These are phyloP conservation scores for Amphicarpaea edgeworthii DNA, from an alignment of 306 rosid genomes.

Conservation along the genomic window DNA sequence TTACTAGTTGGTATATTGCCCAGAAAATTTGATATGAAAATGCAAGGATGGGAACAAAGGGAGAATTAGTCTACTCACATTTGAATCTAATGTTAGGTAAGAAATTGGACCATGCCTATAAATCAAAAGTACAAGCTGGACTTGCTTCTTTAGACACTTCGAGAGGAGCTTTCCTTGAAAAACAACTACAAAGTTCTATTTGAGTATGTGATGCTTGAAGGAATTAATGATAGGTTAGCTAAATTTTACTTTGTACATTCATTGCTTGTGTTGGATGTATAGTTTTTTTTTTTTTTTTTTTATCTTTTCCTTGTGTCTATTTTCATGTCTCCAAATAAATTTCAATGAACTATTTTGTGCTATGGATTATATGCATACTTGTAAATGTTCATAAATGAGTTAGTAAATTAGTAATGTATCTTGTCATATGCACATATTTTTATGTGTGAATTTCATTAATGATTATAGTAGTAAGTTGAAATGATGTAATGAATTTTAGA, in stretches of 20 bases:
- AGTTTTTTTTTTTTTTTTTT: background rate
- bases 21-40: constrained; percentile 29
- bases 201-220: constrained; percentile 95
- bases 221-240: constrained; percentile 80
- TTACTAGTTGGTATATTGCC: constrained; percentile 23
- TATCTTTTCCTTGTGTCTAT: too few relatives aligned
- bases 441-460: too few relatives aligned
- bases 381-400: background rate
- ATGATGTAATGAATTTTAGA: constrained; percentile 18
- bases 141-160: constrained; percentile 78
- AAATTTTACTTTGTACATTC: constrained; percentile 29
- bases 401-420: background rate
- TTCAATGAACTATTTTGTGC: background rate
- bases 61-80: constrained; percentile 33
- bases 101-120: constrained; percentile 98
- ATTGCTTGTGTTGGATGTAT: constrained; percentile 44
- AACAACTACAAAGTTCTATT: constrained; percentile 80
- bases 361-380: constrained; percentile 8
- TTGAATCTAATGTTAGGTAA: constrained; percentile 64
- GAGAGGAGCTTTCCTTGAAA: constrained; percentile 74
- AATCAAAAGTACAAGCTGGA: constrained; percentile 83
- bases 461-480: constrained; percentile 16
- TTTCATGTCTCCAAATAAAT: too few relatives aligned
- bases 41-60: constrained; percentile 9
- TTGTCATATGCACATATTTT: constrained; percentile 2